Evolutionary conservation across 2,329 filamentous ascomycete species (phyloP).

Genomic region (Thyridium curvatum): DNA sequence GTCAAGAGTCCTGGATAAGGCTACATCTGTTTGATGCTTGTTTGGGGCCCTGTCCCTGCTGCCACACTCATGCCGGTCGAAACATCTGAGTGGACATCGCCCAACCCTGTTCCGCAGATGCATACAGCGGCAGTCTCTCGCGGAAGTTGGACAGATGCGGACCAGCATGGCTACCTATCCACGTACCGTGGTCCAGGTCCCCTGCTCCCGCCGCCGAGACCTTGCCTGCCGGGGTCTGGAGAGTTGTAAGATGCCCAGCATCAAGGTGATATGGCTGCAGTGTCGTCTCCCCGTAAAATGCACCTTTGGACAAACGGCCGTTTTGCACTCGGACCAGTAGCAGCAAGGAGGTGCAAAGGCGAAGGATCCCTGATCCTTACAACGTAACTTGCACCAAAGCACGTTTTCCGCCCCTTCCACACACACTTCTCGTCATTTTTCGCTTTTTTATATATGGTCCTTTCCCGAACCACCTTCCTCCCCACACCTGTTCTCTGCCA

Average conservation of each 20-base stretch:
- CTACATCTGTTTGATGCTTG: constrained; percentile 37
- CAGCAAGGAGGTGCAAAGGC: not conserved
- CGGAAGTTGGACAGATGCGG: not conserved
- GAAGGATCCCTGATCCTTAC: constrained; percentile 12
- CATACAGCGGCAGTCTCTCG: not conserved
- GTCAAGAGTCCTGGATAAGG: constrained; percentile 9
- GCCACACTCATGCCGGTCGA: constrained; percentile 31
- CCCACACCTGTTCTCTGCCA: too few relatives aligned
- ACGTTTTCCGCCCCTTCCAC: constrained; percentile 13
- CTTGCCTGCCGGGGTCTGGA: constrained; percentile 3
- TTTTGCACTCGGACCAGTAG: not conserved
- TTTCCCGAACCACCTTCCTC: constrained; percentile 8
- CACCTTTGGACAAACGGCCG: not conserved
- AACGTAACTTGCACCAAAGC: constrained; percentile 12
- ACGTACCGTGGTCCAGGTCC: too few relatives aligned
- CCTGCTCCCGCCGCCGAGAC: constrained; percentile 10
- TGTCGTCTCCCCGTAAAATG: constrained; percentile 2
- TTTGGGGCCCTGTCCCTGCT: constrained; percentile 32
- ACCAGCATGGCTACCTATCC: too few relatives aligned
- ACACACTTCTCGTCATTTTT: constrained; percentile 11
- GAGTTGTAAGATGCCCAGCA: constrained; percentile 3
- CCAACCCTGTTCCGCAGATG: constrained; percentile 12
- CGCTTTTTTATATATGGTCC: constrained; percentile 12
- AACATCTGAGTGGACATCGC: constrained; percentile 23
- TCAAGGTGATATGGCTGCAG: not conserved